A percentile compares a stretch with the other conserved stretches of the same genome.
phyloP scores from a whole-genome alignment of 2,329 filamentous ascomycete genomes.

The Colletotrichum gloeosporioides region DNA sequence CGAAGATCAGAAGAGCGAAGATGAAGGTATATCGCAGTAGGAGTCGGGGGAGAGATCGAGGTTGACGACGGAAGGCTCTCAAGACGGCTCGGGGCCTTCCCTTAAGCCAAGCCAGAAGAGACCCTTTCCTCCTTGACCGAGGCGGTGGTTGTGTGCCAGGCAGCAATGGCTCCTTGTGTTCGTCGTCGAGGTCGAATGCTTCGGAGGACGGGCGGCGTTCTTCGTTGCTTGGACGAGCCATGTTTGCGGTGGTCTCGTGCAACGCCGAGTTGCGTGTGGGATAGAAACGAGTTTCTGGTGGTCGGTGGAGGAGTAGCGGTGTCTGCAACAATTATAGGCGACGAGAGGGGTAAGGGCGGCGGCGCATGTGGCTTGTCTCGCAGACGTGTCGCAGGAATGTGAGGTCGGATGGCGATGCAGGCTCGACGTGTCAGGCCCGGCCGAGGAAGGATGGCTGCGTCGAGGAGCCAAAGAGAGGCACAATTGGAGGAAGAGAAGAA shows the following conservation, averaged over 20 bases:
- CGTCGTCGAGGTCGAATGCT: slow-evolving; percentile 2
- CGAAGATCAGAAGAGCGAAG: slow-evolving; percentile 34
- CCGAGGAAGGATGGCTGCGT: neutral
- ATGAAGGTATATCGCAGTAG: slow-evolving; percentile 28
- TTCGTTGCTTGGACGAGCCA: neutral
- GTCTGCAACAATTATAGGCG: neutral
- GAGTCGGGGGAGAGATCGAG: slow-evolving; percentile 4
- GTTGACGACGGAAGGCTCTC: slow-evolving; percentile 16
- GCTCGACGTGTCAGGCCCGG: neutral
- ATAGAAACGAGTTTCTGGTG: neutral
- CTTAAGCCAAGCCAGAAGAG: slow-evolving; percentile 7
- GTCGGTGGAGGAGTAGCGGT: neutral
- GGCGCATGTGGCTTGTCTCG: neutral
- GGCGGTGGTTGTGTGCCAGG: neutral
- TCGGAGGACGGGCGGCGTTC: neutral
- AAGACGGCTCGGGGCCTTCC: slow-evolving; percentile 6
- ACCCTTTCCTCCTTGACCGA: neutral
- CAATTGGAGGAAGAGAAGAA: neutral
- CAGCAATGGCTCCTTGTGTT: slow-evolving; percentile 10
- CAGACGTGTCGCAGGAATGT: neutral
- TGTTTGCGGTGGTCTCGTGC: neutral
- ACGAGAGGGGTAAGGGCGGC: neutral
- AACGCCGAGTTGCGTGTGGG: neutral
- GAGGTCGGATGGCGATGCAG: neutral
- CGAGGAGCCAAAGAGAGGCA: neutral